Evolutionary conservation across 495 filamentous ascomycete species (phyloP).

Genomic region (Talaromyces wortmannii): DNA sequence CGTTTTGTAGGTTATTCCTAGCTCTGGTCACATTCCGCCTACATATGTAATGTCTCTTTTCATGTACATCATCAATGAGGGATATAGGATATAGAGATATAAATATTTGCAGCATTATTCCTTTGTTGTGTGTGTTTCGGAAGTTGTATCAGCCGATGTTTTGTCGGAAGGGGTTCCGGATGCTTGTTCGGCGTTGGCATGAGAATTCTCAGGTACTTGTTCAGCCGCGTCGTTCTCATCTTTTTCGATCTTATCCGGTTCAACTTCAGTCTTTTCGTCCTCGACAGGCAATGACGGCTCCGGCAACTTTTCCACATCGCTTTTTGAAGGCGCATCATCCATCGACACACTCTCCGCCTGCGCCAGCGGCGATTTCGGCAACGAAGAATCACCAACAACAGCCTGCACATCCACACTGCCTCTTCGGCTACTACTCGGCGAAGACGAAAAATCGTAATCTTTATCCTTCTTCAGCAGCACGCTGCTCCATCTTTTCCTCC

Average conservation of each 20-base stretch:
- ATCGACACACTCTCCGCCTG: background rate
- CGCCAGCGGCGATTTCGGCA: conserved; percentile 3
- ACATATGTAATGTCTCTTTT: no score
- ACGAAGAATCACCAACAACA: background rate
- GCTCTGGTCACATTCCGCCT: no score
- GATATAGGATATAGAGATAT: no score
- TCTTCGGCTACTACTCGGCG: background rate
- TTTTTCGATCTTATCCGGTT: background rate
- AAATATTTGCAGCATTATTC: no score
- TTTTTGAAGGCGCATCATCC: background rate
- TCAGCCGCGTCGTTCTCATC: background rate
- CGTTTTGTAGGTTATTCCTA: no score
- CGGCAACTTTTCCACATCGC: background rate
- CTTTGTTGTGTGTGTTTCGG: no score
- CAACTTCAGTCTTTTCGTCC: background rate
- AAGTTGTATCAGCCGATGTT: no score
- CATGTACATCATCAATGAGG: no score
- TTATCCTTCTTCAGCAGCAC: conserved; percentile 29
- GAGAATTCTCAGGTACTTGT: no score
- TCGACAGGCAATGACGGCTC: background rate
- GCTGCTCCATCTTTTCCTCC: conserved; percentile 40
- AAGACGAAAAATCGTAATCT: background rate
- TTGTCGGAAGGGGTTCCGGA: no score
- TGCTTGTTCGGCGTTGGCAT: no score
- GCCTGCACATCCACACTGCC: background rate